These are phyloP conservation scores for Scopulariopsis brevicaulis DNA, from an alignment of 2,329 filamentous ascomycete species.

Conservation along the genomic window DNA sequence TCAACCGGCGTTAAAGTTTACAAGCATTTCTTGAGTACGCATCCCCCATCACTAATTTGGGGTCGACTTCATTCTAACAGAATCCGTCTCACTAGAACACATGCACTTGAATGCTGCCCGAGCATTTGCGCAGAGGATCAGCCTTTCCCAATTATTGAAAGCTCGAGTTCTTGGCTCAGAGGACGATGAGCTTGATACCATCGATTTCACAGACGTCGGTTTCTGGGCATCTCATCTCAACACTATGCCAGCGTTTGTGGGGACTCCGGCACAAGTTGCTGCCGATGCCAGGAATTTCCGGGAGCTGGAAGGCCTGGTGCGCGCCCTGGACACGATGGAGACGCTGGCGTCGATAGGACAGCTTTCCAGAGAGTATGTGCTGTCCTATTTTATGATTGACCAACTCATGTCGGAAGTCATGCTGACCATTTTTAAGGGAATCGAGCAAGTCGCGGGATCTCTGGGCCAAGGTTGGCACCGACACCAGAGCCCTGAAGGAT, in stretches of 20 bases:
- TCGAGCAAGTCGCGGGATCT: slow-evolving; percentile 31
- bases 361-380: slow-evolving; percentile 37
- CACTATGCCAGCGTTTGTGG: slow-evolving; percentile 7
- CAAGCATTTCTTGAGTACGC: slow-evolving; percentile 73
- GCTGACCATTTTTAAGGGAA: slow-evolving; percentile 10
- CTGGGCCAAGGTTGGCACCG: slow-evolving; percentile 39
- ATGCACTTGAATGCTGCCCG: slow-evolving; percentile 43
- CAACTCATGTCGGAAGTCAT: background rate
- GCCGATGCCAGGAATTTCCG: slow-evolving; percentile 50
- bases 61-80: slow-evolving; percentile 8
- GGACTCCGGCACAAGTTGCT: slow-evolving; percentile 29
- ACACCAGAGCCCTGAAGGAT: slow-evolving; percentile 41
- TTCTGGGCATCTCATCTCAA: slow-evolving; percentile 25
- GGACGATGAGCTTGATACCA: slow-evolving; percentile 23
- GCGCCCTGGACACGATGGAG: slow-evolving; percentile 56
- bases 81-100: slow-evolving; percentile 23
- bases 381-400: background rate
- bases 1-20: slow-evolving; percentile 60
- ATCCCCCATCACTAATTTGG: background rate
- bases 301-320: slow-evolving; percentile 58
- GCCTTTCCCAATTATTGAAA: slow-evolving; percentile 35
- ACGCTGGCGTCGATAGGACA: slow-evolving; percentile 47
- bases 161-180: slow-evolving; percentile 18
- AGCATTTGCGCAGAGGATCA: slow-evolving; percentile 36
- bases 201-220: slow-evolving; percentile 23